Percentiles rank a stretch among this genome's conserved stretches.
Evolutionary conservation across 148 eudicot species (phyloP).

Genomic region (Nepenthes mirabilis): DNA sequence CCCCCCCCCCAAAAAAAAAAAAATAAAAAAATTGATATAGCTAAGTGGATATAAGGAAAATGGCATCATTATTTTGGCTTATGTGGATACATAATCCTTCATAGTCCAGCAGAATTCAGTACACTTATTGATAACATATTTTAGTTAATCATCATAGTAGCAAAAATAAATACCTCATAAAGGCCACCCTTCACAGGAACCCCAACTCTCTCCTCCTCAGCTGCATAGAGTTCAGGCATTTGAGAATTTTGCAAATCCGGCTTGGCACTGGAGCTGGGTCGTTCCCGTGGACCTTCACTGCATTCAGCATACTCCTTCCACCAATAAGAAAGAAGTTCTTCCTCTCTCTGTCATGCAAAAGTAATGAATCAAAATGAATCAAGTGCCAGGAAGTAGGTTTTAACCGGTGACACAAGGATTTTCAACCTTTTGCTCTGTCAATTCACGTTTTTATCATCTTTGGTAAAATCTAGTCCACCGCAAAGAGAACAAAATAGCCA

Average conservation of each 20-base stretch:
- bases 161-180: constrained; percentile 58
- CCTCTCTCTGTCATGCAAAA: constrained; percentile 52
- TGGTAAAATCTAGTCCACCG: not conserved
- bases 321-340: constrained; percentile 86
- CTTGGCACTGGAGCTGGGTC: constrained; percentile 19
- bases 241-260: constrained; percentile 12
- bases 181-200: constrained; percentile 99
- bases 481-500: not conserved
- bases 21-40: too few species aligned
- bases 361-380: not conserved
- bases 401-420: not conserved
- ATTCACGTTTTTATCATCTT: not conserved
- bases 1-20: too few species aligned
- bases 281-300: constrained; percentile 79
- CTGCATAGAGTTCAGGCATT: constrained; percentile 20
- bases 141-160: not conserved
- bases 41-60: too few species aligned
- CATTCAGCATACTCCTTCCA: constrained; percentile 99
- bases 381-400: not conserved
- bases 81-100: too few species aligned
- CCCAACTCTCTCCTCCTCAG: constrained; percentile 95
- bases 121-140: not conserved
- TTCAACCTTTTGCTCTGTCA: not conserved
- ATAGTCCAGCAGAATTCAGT: too few species aligned
- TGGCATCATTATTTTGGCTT: too few species aligned